Base-by-base conservation (phyloP, 129 eudicot species). In the Flaveria robusta region DNA sequence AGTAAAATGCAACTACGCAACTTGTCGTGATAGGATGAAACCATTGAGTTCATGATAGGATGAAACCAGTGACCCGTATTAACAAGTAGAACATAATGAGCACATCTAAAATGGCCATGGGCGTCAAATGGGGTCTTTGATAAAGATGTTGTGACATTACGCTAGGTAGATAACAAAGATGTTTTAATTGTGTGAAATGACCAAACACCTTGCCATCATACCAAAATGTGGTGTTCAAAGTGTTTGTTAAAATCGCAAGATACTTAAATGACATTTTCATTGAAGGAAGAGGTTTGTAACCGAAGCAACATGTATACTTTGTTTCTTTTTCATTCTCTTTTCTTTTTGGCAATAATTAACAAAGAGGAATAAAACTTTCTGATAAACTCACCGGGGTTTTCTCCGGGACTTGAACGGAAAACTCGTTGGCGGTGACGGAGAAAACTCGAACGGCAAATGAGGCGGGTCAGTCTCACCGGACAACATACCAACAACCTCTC, bases 361-460 rank as follows among this genome's bases (percentile, higher is more conserved):
- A 77, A 47, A 70, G 55, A 45, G 64, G 81, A 54, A 85, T 78
- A 63, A 34, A 23, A 37, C 43, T 46, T 82, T 58, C 6, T 72
- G 62, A 58, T 29, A 16, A 88, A 77, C 88, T 93, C 87, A 94
- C 90, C 88, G 80, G 24, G 85, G 87, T 66, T 86, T 88, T 77
- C 88, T 91, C 87, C 93, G 74, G 39, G 98, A 85, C 86, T 87
- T 94, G 77, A 91, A 87, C 23, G 93, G 93, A 45, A 87, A 85
- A 79, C 86, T 91, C 5, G 96, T 84, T 1, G 98, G 98, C 31
- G 98, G 98, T 7, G 98, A 94, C 54, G 98, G 98, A 9, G 98
- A 94, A 83, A 91, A 94, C 78, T 94, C 97, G 41, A 94, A 87
- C 6, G 98, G 97, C 85, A 94, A 80, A 47, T 88, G 88, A 54